These are phyloP conservation scores for Brettanomyces custersianus DNA, from an alignment of 805 yeast species.

Conservation along the genomic window DNA sequence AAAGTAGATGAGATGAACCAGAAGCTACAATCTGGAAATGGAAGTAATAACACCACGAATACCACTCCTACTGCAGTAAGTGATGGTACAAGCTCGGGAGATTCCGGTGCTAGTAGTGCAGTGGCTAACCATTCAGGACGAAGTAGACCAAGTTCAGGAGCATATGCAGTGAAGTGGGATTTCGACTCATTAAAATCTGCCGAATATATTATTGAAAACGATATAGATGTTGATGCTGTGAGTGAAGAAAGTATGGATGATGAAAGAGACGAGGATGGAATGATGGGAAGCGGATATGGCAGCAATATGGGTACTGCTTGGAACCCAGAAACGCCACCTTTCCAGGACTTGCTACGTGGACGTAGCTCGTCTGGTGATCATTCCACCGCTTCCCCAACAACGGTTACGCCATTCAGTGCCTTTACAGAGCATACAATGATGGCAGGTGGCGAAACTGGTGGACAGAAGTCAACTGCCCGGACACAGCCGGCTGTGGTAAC, in stretches of 20 bases:
- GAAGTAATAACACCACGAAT: background rate
- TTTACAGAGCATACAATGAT: background rate
- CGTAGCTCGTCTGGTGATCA: background rate
- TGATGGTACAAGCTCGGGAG: background rate
- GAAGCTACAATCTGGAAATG: background rate
- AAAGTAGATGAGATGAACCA: too few species aligned
- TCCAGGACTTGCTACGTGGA: background rate
- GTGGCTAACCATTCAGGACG: too few species aligned
- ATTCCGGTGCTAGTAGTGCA: background rate
- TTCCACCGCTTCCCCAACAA: background rate
- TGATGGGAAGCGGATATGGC: background rate
- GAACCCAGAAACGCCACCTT: background rate
- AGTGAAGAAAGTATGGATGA: constrained; percentile 2
- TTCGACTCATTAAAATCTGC: constrained; percentile 72
- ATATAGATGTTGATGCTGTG: constrained; percentile 34
- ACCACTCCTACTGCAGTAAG: background rate
- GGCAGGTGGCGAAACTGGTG: background rate
- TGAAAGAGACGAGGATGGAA: background rate
- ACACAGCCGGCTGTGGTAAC: background rate
- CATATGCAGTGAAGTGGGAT: constrained; percentile 69
- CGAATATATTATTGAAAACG: constrained; percentile 67
- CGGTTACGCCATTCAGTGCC: background rate
- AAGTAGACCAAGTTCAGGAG: constrained; percentile 7
- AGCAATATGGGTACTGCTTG: background rate
- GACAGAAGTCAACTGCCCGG: background rate